Evolutionary conservation across 2,329 filamentous ascomycete species (phyloP).

Genomic region (Alternaria dauci): DNA sequence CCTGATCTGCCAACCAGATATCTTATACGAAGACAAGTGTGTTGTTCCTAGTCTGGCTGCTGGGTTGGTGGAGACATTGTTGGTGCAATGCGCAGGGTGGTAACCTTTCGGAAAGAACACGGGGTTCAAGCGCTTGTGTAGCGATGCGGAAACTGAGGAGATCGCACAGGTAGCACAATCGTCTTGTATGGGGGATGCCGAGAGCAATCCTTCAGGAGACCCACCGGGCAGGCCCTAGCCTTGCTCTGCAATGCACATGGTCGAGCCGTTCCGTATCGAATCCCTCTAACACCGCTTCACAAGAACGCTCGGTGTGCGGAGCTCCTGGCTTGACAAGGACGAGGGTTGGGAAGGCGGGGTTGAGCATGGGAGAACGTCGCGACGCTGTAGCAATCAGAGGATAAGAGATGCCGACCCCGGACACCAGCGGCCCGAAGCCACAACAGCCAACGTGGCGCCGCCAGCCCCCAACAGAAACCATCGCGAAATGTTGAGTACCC

Average conservation of each 20-base stretch:
- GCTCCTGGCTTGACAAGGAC: background rate
- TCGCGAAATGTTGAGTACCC: background rate
- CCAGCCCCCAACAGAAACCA: background rate
- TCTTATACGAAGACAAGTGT: background rate
- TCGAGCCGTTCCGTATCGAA: background rate
- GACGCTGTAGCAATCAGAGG: background rate
- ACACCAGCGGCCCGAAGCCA: constrained; percentile 6
- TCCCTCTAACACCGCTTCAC: background rate
- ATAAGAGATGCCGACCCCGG: background rate
- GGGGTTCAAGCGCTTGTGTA: background rate
- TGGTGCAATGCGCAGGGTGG: constrained; percentile 6
- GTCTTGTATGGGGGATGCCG: background rate
- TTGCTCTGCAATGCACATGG: background rate
- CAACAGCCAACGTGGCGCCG: background rate
- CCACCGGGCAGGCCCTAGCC: background rate
- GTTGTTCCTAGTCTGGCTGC: background rate
- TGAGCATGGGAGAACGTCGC: background rate
- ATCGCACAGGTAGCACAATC: background rate
- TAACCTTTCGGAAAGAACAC: background rate
- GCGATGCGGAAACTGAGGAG: background rate
- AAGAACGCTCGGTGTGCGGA: background rate
- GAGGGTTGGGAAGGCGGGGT: background rate
- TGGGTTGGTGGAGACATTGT: background rate
- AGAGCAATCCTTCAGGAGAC: background rate
- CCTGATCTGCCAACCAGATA: background rate